These are phyloP conservation scores for Sclerotiophoma versabilis DNA, from an alignment of 2,329 filamentous ascomycete genomes.

Conservation along the genomic window DNA sequence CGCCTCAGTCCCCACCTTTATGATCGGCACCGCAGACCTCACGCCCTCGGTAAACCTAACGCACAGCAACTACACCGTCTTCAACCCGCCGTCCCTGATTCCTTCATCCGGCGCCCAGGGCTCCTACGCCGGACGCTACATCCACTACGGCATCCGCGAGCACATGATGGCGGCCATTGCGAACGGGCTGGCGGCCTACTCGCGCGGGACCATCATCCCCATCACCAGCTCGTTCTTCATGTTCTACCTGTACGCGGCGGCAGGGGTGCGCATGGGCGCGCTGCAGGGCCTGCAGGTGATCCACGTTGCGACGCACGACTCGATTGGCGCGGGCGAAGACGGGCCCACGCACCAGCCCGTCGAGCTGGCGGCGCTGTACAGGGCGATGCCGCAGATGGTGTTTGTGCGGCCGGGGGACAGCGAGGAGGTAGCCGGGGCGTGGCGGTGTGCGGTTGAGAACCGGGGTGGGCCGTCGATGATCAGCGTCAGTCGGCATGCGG, in stretches of 20 bases:
- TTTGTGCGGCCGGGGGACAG: constrained; percentile 67
- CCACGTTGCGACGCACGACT: constrained; percentile 68
- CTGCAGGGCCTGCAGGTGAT: constrained; percentile 63
- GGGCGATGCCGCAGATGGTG: constrained; percentile 67
- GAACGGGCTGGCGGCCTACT: constrained; percentile 64
- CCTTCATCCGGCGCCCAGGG: constrained; percentile 60
- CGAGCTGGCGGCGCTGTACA: constrained; percentile 63
- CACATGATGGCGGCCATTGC: constrained; percentile 47
- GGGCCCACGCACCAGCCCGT: constrained; percentile 70
- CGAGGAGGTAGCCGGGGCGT: constrained; percentile 65
- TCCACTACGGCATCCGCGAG: constrained; percentile 49
- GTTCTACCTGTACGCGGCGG: constrained; percentile 67
- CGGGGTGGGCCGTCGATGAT: constrained; percentile 55
- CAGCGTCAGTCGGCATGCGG: constrained; percentile 54
- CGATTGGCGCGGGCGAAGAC: constrained; percentile 61
- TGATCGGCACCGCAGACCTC: constrained; percentile 70
- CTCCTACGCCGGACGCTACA: constrained; percentile 62
- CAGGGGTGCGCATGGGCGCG: constrained; percentile 67
- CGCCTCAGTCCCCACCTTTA: constrained; percentile 90
- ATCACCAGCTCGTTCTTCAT: constrained; percentile 68
- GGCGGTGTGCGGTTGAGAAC: constrained; percentile 55
- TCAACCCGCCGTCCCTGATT: constrained; percentile 50
- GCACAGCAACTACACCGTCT: constrained; percentile 59
- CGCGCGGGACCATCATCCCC: constrained; percentile 59
- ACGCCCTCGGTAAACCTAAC: constrained; percentile 62